Evolutionary conservation across 116 monocot species (phyloP), one percentile per base, ranked within the genome.

Genomic region (Zostera marina): DNA sequence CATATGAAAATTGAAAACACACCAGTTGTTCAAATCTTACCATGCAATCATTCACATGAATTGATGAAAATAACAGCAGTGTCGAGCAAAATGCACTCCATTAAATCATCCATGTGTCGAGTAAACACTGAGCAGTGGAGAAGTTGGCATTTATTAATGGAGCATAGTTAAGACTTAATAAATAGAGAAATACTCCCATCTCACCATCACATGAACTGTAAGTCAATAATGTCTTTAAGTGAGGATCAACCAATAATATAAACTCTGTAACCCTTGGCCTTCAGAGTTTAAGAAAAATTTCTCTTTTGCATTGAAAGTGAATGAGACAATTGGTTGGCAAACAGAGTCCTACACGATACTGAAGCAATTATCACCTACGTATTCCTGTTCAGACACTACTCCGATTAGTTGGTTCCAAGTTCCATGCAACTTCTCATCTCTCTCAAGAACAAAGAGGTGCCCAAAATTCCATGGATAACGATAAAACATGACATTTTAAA

Each of bases 171-270:
- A 32, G 25, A 54, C 11, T 42, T 59, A 43, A 44, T 17, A 42
- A 43, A 41, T 32, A 15, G 10, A 44, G 22, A 42, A 59, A 2
- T 42, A 20, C 9, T 42, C 41, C n/a, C n/a, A n/a, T n/a, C n/a
- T n/a, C n/a, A n/a, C n/a, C 59, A 59, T 59, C 42, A 42, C 15
- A 43, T 59, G 42, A 42, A 42, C 59, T 59, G 59, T 43, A 59
- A 44, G 59, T 59, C 59, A 59, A 42, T 17, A 42, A 26, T n/a
- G 42, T 43, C 44, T 24, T 44, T 43, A 59, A 59, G 44, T 44
- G 43, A 59, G 16, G 39, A 59, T 41, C 59, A 20, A 42, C 21
- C 8, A 59, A 44, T 44, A 44, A 59, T 42, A 22, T n/a, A n/a
- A n/a, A n/a, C n/a, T n/a, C n/a, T n/a, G n/a, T n/a, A n/a, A n/a